These are phyloP conservation scores for Basidiobolus heterosporus DNA, from an alignment of 371 early-diverging fungal species.

Conservation along the genomic window DNA sequence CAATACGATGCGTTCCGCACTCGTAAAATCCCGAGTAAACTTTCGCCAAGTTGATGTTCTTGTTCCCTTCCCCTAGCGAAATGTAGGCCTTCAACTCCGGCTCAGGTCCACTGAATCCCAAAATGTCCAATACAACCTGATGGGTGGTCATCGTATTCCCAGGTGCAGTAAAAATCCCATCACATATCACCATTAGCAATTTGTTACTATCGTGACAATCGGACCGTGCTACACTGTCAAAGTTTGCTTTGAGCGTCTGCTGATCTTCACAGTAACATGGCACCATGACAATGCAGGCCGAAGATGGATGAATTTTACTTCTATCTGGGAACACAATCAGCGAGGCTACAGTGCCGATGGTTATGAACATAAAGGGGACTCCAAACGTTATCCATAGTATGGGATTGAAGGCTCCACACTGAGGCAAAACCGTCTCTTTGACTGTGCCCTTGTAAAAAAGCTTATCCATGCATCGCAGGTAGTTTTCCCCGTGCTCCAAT, in stretches of 20 bases:
- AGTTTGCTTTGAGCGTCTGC: conserved; percentile 71
- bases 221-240: conserved; percentile 79
- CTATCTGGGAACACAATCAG: too few relatives aligned
- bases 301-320: too few relatives aligned
- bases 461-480: too few relatives aligned
- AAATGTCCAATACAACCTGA: conserved; percentile 82
- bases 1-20: conserved; percentile 67
- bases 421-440: too few relatives aligned
- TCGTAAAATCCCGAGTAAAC: conserved; percentile 94
- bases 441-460: too few relatives aligned
- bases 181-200: conserved; percentile 44
- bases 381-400: too few relatives aligned
- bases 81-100: conserved; percentile 84
- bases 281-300: too few relatives aligned
- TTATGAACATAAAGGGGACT: too few relatives aligned
- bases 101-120: conserved; percentile 71
- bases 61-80: conserved; percentile 75
- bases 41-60: conserved; percentile 87
- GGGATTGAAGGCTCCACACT: too few relatives aligned
- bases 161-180: conserved; percentile 83
- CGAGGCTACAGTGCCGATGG: too few relatives aligned
- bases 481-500: too few relatives aligned
- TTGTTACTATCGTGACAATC: conserved; percentile 88
- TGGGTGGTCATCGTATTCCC: conserved; percentile 57
- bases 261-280: conserved; percentile 80